A percentile compares a stretch with the other conserved stretches of the same genome.
phyloP scores from a whole-genome alignment of 169 alveolate species.

The Toxoplasma gondii region DNA sequence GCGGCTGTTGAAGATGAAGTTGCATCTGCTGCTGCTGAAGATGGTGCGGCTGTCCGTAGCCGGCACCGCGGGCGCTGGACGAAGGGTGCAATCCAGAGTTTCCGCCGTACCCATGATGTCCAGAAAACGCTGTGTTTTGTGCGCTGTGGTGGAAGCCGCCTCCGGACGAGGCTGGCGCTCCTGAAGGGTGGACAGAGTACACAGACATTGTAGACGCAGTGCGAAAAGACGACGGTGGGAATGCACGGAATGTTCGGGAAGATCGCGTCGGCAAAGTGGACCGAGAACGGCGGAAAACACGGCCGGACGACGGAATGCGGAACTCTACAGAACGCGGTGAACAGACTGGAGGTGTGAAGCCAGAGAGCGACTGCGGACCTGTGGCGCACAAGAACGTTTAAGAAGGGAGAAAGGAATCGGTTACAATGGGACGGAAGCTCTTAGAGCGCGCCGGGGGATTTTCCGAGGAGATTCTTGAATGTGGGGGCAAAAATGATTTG shows the following conservation, averaged over 20 bases:
- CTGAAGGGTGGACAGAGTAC: constrained; percentile 23
- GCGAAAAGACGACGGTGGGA: neutral
- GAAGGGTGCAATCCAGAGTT: neutral
- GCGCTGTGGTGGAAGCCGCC: constrained; percentile 17
- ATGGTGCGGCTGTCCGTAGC: constrained; percentile 12
- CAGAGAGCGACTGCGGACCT: neutral
- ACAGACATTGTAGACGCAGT: neutral
- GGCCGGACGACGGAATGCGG: neutral
- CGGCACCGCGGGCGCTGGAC: constrained; percentile 8
- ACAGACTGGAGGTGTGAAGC: neutral
- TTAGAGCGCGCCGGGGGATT: neutral
- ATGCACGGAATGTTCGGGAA: neutral
- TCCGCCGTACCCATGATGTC: neutral
- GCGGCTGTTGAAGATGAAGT: constrained; percentile 25
- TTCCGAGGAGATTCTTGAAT: neutral
- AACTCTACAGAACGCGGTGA: neutral
- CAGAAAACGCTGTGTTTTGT: constrained; percentile 22
- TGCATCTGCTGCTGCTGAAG: constrained; percentile 7
- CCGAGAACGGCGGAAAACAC: neutral
- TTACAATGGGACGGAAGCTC: neutral
- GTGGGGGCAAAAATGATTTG: neutral
- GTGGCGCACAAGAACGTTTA: neutral
- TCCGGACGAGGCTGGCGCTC: neutral
- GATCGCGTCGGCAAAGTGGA: neutral
- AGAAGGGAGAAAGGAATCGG: neutral